A percentile compares a stretch with the other conserved stretches of the same genome.
Conservation (phyloP, 116 monocot genomes). For the Zostera marina region DNA sequence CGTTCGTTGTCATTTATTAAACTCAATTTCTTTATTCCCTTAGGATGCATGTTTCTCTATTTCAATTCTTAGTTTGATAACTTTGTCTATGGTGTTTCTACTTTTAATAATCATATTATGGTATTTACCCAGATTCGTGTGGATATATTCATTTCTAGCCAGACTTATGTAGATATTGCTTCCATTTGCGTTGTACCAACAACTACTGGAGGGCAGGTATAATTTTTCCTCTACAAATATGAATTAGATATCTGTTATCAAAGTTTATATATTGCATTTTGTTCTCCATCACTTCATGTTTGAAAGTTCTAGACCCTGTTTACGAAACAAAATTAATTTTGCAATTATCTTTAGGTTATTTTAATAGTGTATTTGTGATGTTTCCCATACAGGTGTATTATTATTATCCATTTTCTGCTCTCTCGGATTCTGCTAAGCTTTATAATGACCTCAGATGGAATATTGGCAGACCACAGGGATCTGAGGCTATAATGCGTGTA, state of each 20-base stretch:
- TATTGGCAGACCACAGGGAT: slow-evolving; percentile 89
- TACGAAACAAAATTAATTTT: too few relatives aligned
- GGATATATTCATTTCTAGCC: slow-evolving; percentile 82
- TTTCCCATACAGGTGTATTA: slow-evolving; percentile 62
- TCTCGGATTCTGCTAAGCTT: slow-evolving; percentile 91
- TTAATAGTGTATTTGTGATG: too few relatives aligned
- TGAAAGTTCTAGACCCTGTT: too few relatives aligned
- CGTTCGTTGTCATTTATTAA: too few relatives aligned
- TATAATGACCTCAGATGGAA: slow-evolving; percentile 99
- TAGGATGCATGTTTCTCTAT: not conserved
- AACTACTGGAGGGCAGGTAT: slow-evolving; percentile 96
- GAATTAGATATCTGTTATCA: too few relatives aligned
- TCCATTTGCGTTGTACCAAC: slow-evolving; percentile 67
- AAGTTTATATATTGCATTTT: too few relatives aligned
- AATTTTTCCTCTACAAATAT: not conserved
- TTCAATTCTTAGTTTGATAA: not conserved
- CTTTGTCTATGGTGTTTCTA: not conserved
- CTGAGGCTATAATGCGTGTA: slow-evolving; percentile 99
- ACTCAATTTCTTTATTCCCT: not conserved
- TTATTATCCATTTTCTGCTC: slow-evolving; percentile 92
- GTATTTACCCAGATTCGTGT: slow-evolving; percentile 59
- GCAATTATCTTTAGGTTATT: too few relatives aligned
- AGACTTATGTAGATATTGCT: slow-evolving; percentile 78
- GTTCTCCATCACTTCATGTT: too few relatives aligned
- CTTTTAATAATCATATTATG: not conserved